Percentiles rank a stretch among this genome's conserved stretches.
phyloP scores from a whole-genome alignment of 2,329 filamentous ascomycete genomes.

The Periconia sp. region DNA sequence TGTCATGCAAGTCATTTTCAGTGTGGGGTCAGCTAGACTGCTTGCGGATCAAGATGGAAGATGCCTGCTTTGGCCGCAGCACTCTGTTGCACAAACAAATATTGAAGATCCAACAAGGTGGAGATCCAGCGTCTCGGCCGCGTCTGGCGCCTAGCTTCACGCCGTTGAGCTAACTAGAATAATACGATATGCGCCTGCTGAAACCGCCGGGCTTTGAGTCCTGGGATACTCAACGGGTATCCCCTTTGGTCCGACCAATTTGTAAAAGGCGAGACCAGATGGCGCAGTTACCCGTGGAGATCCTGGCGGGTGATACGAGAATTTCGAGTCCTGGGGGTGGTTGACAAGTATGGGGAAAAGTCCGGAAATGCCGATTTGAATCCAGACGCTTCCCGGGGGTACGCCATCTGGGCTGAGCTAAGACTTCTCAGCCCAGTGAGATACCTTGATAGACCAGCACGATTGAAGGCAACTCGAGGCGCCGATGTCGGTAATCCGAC shows the following conservation, averaged over 20 bases:
- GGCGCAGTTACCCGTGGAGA: slow-evolving; percentile 2
- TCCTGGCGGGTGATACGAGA: not conserved
- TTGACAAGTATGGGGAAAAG: no score
- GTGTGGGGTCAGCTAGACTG: slow-evolving; percentile 12
- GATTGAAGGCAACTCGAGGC: slow-evolving; percentile 7
- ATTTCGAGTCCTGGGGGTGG: no score
- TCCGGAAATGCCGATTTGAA: no score
- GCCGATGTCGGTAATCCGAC: slow-evolving; percentile 17
- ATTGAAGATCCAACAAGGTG: slow-evolving; percentile 12
- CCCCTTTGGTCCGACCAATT: slow-evolving; percentile 23
- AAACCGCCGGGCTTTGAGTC: slow-evolving; percentile 10
- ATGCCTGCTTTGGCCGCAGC: slow-evolving; percentile 5
- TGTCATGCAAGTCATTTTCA: slow-evolving; percentile 20
- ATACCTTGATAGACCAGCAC: not conserved
- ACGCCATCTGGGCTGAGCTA: slow-evolving; percentile 2
- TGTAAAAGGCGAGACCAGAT: slow-evolving; percentile 3
- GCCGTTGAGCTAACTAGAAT: slow-evolving; percentile 14
- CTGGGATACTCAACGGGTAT: slow-evolving; percentile 13
- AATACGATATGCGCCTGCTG: slow-evolving; percentile 15
- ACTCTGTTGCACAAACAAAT: slow-evolving; percentile 19
- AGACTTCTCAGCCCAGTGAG: not conserved
- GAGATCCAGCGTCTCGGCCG: slow-evolving; percentile 9
- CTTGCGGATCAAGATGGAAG: slow-evolving; percentile 1
- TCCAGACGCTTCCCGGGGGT: no score
- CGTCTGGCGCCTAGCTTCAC: slow-evolving; percentile 17